Base-by-base conservation (phyloP, 1,139 yeast genomes). In the Suhomyces kunorum region DNA sequence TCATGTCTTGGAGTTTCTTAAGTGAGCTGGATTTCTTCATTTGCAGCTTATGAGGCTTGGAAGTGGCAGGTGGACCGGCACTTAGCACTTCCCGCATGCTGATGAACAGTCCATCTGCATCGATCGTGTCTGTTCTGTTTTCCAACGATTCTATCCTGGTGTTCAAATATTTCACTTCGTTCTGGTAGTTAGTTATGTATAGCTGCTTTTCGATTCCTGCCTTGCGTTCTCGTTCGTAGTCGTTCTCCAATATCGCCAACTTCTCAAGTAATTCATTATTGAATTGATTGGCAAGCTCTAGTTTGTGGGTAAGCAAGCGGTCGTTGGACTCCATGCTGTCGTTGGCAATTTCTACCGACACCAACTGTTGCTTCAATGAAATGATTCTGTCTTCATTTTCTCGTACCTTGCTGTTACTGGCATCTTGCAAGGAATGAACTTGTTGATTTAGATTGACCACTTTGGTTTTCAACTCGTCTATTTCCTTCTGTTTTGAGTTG, bases 281-380 rank as follows among this genome's bases (percentile, higher is more conserved):
- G 43, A 70, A 64, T 37, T 65, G 70, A 27, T 56, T 62, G 13
- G 71, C 56, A n/a, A 61, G 46, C 27, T 61, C 65, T 11, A 69
- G 54, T 43, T 70, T 67, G 45, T 53, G 60, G 11, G 51, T 54
- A 1, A 65, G 45, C 11, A 71, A 50, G 6, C 78, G 54, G 43
- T 71, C 76, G 20, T 66, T 61, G 13, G 66, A 60, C 40, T 67
- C 71, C 69, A 68, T 66, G 35, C 60, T 61, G 42, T 71, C 78
- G 46, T 71, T 70, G 13, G 60, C 53, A 6, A 71, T 71, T 45
- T 72, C 78, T 17, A 67, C 58, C 18, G 64, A 59, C 6, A 72
- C 75, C 32, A 71, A 50, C 38, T 59, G 58, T 26, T 58, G 65
- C 39, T 61, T 65, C 26, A 71, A 52, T 1, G 44, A 38, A 4